Conservation (phyloP, 1,284 basidiomycete species). For the Hymenochaete sp. region DNA sequence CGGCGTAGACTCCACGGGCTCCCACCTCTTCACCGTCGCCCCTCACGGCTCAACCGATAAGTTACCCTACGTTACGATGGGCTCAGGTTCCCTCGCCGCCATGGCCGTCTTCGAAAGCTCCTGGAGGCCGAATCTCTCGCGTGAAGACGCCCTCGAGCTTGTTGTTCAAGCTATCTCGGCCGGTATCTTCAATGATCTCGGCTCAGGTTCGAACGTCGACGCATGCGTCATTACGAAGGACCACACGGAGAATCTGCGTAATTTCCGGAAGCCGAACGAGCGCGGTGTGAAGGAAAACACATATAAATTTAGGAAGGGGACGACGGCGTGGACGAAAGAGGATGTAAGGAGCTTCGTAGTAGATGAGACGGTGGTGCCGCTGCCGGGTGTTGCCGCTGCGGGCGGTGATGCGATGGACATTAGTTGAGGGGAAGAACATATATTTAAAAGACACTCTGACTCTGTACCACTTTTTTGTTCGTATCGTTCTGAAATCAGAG, state of each 20-base stretch:
- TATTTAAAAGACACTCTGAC: not conserved
- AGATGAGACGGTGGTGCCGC: constrained; percentile 54
- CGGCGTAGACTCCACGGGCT: constrained; percentile 87
- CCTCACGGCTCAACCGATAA: constrained; percentile 99
- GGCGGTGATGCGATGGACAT: constrained; percentile 69
- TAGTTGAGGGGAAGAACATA: constrained; percentile 35
- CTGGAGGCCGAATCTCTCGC: constrained; percentile 82
- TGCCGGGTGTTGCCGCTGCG: constrained; percentile 24
- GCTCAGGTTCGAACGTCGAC: constrained; percentile 96
- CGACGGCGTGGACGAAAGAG: constrained; percentile 84
- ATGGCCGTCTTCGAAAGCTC: constrained; percentile 96
- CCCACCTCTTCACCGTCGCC: constrained; percentile 93
- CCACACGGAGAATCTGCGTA: constrained; percentile 82
- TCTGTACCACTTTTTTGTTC: too few relatives aligned
- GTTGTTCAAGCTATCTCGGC: constrained; percentile 86
- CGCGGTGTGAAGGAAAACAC: constrained; percentile 75
- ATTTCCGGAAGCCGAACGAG: constrained; percentile 89
- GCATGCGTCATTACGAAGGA: constrained; percentile 87
- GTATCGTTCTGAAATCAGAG: too few relatives aligned
- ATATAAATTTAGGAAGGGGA: constrained; percentile 80
- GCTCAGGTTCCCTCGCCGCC: constrained; percentile 89
- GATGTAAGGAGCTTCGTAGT: constrained; percentile 64
- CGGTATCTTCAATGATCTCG: constrained; percentile 99
- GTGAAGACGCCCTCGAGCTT: constrained; percentile 74
- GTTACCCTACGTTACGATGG: constrained; percentile 98